Conservation (phyloP, 495 filamentous ascomycete genomes). For the Neurospora terricola region DNA sequence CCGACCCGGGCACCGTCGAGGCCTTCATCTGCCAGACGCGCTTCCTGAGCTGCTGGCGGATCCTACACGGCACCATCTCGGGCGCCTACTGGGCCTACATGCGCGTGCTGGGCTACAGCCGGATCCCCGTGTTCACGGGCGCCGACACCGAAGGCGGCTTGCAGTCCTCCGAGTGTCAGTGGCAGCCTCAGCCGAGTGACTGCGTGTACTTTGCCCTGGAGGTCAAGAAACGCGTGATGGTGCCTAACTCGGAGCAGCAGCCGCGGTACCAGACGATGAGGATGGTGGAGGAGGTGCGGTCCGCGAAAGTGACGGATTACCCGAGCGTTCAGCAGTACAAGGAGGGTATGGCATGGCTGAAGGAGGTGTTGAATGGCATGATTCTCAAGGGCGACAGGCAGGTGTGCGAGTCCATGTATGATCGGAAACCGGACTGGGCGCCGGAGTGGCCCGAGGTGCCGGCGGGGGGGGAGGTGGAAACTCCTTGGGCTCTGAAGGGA, state of each 20-base stretch:
- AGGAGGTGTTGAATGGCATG: slow-evolving; percentile 6
- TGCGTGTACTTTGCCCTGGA: slow-evolving; percentile 7
- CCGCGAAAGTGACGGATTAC: slow-evolving; percentile 1
- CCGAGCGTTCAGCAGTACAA: slow-evolving; percentile 2
- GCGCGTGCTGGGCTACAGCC: slow-evolving; percentile 9
- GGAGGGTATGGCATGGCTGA: slow-evolving; percentile 8
- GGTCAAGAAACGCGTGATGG: slow-evolving; percentile 3
- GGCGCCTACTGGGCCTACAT: slow-evolving; percentile 13
- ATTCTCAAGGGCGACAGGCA: slow-evolving; percentile 9
- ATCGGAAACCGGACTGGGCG: slow-evolving; percentile 7
- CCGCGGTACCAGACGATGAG: slow-evolving; percentile 2
- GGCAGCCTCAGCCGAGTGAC: slow-evolving; percentile 12
- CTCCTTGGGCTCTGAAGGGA: not conserved
- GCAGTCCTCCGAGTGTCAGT: not conserved
- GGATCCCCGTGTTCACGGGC: slow-evolving; percentile 9
- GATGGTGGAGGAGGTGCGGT: slow-evolving; percentile 15
- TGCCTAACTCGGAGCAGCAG: slow-evolving; percentile 1
- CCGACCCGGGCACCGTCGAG: slow-evolving; percentile 6
- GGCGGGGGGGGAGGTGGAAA: not conserved
- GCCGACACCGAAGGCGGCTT: not conserved
- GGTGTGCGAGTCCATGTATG: slow-evolving; percentile 11
- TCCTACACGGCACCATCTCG: slow-evolving; percentile 11
- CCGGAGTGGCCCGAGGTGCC: not conserved
- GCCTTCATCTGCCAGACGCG: slow-evolving; percentile 11
- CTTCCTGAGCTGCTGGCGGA: slow-evolving; percentile 10